phyloP scores from a whole-genome alignment of 495 filamentous ascomycete genomes.

The Apodospora peruviana region DNA sequence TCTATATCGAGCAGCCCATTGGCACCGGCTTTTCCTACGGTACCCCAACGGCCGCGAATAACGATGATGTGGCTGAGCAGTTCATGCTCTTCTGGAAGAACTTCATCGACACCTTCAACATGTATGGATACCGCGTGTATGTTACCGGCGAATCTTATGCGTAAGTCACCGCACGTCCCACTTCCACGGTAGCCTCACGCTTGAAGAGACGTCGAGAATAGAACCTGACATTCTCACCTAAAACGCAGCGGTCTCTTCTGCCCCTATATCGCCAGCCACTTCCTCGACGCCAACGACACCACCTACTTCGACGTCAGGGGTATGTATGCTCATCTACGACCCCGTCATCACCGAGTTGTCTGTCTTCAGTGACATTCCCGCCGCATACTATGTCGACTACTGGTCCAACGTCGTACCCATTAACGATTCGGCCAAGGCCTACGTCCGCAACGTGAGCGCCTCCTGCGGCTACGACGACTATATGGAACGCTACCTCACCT shows the following conservation, averaged over 20 bases:
- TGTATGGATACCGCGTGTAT: constrained; percentile 62
- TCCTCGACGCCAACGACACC: constrained; percentile 64
- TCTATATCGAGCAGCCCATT: constrained; percentile 73
- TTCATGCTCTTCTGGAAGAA: constrained; percentile 68
- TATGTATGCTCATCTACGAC: constrained; percentile 66
- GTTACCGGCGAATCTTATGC: constrained; percentile 69
- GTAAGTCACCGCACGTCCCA: constrained; percentile 10
- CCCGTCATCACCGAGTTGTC: constrained; percentile 52
- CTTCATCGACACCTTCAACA: constrained; percentile 60
- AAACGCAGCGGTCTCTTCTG: constrained; percentile 77
- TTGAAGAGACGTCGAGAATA: neutral
- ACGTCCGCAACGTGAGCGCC: constrained; percentile 49
- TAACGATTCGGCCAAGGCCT: constrained; percentile 57
- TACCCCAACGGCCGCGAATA: constrained; percentile 51
- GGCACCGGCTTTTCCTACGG: constrained; percentile 70
- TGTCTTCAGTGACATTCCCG: constrained; percentile 48
- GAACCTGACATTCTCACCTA: no score
- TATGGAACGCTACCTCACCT: constrained; percentile 56
- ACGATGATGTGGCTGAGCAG: constrained; percentile 58
- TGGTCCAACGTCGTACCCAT: constrained; percentile 55
- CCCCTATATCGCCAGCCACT: constrained; percentile 70
- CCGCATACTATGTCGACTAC: constrained; percentile 58
- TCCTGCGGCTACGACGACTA: constrained; percentile 63
- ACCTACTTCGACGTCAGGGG: constrained; percentile 61
- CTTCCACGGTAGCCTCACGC: neutral